phyloP scores from a whole-genome alignment of 1,284 basidiomycete species.

The Moesziomyces aphidis region DNA sequence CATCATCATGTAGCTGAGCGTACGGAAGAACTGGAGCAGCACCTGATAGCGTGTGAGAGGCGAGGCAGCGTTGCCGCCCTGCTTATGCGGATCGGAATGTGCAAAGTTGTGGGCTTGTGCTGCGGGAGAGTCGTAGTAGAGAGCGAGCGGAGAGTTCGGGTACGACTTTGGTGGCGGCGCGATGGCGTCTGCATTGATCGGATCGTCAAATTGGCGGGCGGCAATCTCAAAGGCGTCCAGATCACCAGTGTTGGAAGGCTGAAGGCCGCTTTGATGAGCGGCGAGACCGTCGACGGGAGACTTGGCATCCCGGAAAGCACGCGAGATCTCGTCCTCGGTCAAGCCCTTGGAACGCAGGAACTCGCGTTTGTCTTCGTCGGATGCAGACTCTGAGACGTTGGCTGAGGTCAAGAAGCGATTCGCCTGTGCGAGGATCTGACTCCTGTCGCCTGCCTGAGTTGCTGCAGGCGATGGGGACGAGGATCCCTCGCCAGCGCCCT shows the following conservation, averaged over 20 bases:
- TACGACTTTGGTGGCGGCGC: slow-evolving; percentile 51
- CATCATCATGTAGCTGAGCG: slow-evolving; percentile 57
- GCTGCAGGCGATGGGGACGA: slow-evolving; percentile 1
- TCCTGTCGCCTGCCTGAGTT: slow-evolving; percentile 12
- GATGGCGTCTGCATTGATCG: slow-evolving; percentile 35
- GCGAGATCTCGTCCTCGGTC: slow-evolving; percentile 53
- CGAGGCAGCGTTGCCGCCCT: slow-evolving; percentile 12
- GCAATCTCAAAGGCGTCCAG: slow-evolving; percentile 50
- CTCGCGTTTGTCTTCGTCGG: slow-evolving; percentile 45
- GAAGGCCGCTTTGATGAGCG: slow-evolving; percentile 3
- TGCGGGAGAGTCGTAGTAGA: slow-evolving; percentile 53
- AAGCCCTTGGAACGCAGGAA: slow-evolving; percentile 63
- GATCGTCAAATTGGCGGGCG: slow-evolving; percentile 54
- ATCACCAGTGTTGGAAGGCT: slow-evolving; percentile 4
- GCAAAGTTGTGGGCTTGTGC: background rate
- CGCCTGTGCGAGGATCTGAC: slow-evolving; percentile 58
- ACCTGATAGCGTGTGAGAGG: slow-evolving; percentile 57
- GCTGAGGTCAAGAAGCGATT: slow-evolving; percentile 63
- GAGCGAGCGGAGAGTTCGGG: slow-evolving; percentile 59
- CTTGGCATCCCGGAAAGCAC: slow-evolving; percentile 53
- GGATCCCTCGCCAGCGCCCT: slow-evolving; percentile 9
- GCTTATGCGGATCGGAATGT: background rate
- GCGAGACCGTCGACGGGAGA: slow-evolving; percentile 37
- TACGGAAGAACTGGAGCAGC: slow-evolving; percentile 60
- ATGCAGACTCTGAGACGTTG: slow-evolving; percentile 29